phyloP scores from a whole-genome alignment of 1,284 basidiomycete genomes.

The Lentinus polychrous region DNA sequence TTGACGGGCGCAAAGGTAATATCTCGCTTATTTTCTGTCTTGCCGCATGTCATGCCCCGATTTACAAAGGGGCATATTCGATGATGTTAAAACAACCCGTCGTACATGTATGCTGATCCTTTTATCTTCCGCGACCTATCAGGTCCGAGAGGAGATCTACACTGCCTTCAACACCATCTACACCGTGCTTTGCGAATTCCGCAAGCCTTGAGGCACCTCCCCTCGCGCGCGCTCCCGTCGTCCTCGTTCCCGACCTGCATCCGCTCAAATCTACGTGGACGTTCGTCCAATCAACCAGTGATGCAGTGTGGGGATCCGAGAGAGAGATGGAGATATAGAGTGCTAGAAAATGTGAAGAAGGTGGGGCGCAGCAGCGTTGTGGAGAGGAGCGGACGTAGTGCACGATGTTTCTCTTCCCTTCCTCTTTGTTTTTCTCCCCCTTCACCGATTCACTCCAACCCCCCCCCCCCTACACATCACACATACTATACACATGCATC shows the following conservation, averaged over 20 bases:
- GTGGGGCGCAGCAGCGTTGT: constrained; percentile 6
- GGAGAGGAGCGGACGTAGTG: constrained; percentile 31
- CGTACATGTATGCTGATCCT: constrained; percentile 31
- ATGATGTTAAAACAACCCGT: neutral
- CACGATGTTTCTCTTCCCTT: constrained; percentile 27
- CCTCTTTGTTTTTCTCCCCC: constrained; percentile 17
- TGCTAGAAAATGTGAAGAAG: constrained; percentile 14
- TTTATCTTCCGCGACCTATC: constrained; percentile 22
- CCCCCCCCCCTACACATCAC: neutral
- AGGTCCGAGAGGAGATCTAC: constrained; percentile 99
- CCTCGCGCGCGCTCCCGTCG: neutral
- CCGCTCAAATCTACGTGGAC: constrained; percentile 10
- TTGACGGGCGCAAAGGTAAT: constrained; percentile 96
- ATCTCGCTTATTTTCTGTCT: constrained; percentile 16
- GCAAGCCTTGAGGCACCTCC: constrained; percentile 55
- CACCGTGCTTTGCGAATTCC: constrained; percentile 87
- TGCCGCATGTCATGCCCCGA: constrained; percentile 7
- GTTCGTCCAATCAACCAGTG: constrained; percentile 5
- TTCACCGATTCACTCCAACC: constrained; percentile 5
- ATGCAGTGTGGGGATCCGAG: neutral
- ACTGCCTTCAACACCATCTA: constrained; percentile 99
- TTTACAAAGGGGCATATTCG: neutral
- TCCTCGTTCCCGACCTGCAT: constrained; percentile 7
- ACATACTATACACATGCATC: no score
- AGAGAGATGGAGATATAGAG: constrained; percentile 1